Evolutionary conservation across 1,139 yeast species (phyloP).

Genomic region (Zhuliangozyma parablackwelliae): DNA sequence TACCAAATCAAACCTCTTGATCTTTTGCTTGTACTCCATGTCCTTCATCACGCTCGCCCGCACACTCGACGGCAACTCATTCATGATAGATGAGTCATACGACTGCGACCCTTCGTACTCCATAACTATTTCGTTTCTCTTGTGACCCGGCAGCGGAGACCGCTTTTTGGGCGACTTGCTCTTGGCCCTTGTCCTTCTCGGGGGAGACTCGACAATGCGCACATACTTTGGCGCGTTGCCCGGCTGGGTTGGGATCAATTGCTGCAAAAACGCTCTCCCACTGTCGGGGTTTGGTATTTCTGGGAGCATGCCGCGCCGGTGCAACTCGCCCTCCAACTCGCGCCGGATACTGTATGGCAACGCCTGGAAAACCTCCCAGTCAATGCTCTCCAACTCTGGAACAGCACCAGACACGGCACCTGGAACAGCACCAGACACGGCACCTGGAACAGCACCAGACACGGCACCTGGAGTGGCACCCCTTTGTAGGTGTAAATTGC

Average conservation of each 20-base stretch:
- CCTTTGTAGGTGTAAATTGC: too few relatives aligned
- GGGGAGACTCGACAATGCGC: slow-evolving; percentile 34
- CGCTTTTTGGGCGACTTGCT: slow-evolving; percentile 4
- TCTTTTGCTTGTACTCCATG: slow-evolving; percentile 25
- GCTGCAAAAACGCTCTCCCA: slow-evolving; percentile 36
- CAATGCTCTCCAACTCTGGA: slow-evolving; percentile 23
- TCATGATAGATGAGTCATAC: slow-evolving; percentile 38
- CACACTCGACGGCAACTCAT: slow-evolving; percentile 45
- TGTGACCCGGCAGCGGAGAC: background rate
- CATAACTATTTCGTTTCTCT: too few relatives aligned
- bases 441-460: too few relatives aligned
- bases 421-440: too few relatives aligned
- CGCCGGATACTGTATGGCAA: slow-evolving; percentile 49
- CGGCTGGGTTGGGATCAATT: slow-evolving; percentile 31
- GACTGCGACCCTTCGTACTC: slow-evolving; percentile 15
- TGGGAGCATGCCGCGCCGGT: slow-evolving; percentile 23
- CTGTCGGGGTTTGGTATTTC: slow-evolving; percentile 12
- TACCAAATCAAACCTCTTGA: slow-evolving; percentile 23
- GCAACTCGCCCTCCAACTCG: slow-evolving; percentile 46
- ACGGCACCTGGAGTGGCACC: too few relatives aligned
- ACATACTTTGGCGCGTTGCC: slow-evolving; percentile 31
- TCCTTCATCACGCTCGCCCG: slow-evolving; percentile 40
- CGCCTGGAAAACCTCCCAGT: slow-evolving; percentile 51
- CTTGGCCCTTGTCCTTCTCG: slow-evolving; percentile 8
- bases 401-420: too few relatives aligned